phyloP scores from a whole-genome alignment of 768 basidiomycete genomes.

The Hemileccinum impolitum region DNA sequence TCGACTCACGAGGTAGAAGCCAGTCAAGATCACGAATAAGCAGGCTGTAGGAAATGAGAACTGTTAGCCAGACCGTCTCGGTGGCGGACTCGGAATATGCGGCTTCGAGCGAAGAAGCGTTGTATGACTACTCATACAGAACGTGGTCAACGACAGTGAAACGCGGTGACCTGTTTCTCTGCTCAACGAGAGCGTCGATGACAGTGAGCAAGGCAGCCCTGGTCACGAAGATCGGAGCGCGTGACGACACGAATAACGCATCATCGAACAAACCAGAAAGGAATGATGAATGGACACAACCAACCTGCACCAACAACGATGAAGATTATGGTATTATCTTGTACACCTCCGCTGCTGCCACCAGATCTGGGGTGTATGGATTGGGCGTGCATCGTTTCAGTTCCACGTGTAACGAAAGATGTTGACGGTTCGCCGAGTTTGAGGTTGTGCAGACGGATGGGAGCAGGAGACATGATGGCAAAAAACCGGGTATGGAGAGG shows the following conservation, averaged over 20 bases:
- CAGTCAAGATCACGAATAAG: slow-evolving; percentile 21
- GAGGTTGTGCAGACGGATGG: slow-evolving; percentile 1
- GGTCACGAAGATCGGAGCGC: background rate
- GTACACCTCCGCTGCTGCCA: slow-evolving; percentile 3
- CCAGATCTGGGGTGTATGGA: slow-evolving; percentile 12
- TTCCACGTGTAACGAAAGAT: background rate
- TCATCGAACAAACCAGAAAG: slow-evolving; percentile 1
- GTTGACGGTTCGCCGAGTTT: background rate
- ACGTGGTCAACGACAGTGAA: background rate
- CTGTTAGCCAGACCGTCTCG: slow-evolving; percentile 9
- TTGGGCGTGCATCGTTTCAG: slow-evolving; percentile 4
- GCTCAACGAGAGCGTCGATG: background rate
- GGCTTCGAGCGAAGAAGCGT: background rate
- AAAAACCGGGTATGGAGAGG: background rate
- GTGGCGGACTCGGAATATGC: background rate
- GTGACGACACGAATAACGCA: slow-evolving; percentile 1
- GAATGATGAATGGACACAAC: slow-evolving; percentile 10
- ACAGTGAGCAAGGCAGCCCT: background rate
- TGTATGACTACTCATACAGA: background rate
- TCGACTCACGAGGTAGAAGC: slow-evolving; percentile 27
- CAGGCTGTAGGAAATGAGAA: slow-evolving; percentile 15
- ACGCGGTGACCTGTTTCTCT: background rate
- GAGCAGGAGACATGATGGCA: slow-evolving; percentile 11
- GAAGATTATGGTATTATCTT: slow-evolving; percentile 19
- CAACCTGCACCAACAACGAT: slow-evolving; percentile 25